Evolutionary conservation across 306 rosid species (phyloP).

Genomic region (Medicago truncatula): MtrunA17r5.0-ANR NC_053042.1:49049001-49049500

Average conservation of each 20-base stretch:
- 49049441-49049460: slow-evolving; percentile 87
- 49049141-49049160: slow-evolving; percentile 74
- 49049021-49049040: slow-evolving; percentile 72
- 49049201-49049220: slow-evolving; percentile 25
- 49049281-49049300: slow-evolving; percentile 6
- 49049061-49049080: slow-evolving; percentile 81
- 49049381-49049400: slow-evolving; percentile 99
- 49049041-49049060: slow-evolving; percentile 76
- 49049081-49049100: slow-evolving; percentile 94
- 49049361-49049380: slow-evolving; percentile 69
- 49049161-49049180: slow-evolving; percentile 80
- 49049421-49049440: slow-evolving; percentile 79
- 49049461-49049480: slow-evolving; percentile 66
- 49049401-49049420: slow-evolving; percentile 80
- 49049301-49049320: slow-evolving; percentile 29
- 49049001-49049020: slow-evolving; percentile 85
- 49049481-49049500: slow-evolving; percentile 34
- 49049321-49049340: slow-evolving; percentile 55
- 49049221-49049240: slow-evolving; percentile 29
- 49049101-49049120: slow-evolving; percentile 88
- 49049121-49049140: slow-evolving; percentile 97
- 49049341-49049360: slow-evolving; percentile 80
- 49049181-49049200: slow-evolving; percentile 31
- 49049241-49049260: slow-evolving; percentile 16
- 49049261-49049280: slow-evolving; percentile 11